Conservation (phyloP, 768 basidiomycete species). For the Candolleomyces efflorescens region DNA sequence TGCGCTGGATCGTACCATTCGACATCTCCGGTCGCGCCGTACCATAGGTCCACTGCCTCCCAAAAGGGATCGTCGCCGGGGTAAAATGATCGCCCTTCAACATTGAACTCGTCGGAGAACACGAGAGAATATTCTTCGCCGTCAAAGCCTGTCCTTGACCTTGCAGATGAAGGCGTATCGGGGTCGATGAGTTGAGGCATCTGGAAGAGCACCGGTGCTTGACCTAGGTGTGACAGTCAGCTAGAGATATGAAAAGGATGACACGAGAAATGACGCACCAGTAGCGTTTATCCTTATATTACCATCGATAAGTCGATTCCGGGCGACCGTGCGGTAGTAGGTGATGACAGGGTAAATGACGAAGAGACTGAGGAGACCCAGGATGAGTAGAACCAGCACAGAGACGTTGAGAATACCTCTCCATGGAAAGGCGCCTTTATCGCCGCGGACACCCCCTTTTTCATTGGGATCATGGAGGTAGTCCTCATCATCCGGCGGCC, state of each 20-base stretch:
- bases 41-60: constrained; percentile 74
- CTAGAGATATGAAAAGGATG: not conserved
- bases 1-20: constrained; percentile 77
- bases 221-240: constrained; percentile 32
- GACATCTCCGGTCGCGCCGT: constrained; percentile 61
- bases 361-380: constrained; percentile 67
- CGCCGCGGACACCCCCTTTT: constrained; percentile 20
- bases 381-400: constrained; percentile 59
- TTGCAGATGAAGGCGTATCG: constrained; percentile 59
- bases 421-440: constrained; percentile 36
- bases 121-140: constrained; percentile 63
- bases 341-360: constrained; percentile 72
- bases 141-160: constrained; percentile 67
- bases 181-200: constrained; percentile 65
- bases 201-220: constrained; percentile 53
- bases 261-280: constrained; percentile 15
- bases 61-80: constrained; percentile 64
- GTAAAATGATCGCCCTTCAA: constrained; percentile 60
- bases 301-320: constrained; percentile 47
- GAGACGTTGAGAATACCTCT: constrained; percentile 59
- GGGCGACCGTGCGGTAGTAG: constrained; percentile 38
- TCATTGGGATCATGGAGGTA: constrained; percentile 59
- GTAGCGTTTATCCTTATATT: constrained; percentile 64
- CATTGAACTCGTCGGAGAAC: constrained; percentile 77
- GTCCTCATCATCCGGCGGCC: constrained; percentile 71